Evolutionary conservation across 345 rosid genomes (phyloP), one percentile per base, ranked within the genome.

Genomic region (Ceriops tagal): DNA sequence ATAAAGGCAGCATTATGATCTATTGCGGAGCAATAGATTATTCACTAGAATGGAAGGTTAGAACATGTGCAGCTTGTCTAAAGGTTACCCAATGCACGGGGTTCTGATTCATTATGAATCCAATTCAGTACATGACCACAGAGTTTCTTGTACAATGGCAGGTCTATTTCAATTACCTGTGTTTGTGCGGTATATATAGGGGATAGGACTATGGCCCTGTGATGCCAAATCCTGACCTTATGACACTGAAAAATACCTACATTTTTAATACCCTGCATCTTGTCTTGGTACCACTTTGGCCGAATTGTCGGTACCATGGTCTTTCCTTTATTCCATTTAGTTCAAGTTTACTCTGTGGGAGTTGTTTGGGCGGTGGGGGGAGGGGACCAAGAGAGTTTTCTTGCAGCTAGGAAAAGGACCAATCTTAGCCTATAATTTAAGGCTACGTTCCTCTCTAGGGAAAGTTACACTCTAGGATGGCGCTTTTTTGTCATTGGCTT

Each of bases 21-120:
- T 43, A 57, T 20, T 6, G n/a, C 21, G 46, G 2, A 3, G 27
- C 26, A 3, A 53, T 37, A 15, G 62, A 53, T 53, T 21, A 62
- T 71, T 62, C 67, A 71, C 31, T 26, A 20, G 39, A 71, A 62
- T 53, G 37, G 62, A 62, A 71, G 62, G 62, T 15, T 8, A 35
- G 27, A 27, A 60, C 74, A 71, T 55, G 61, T 53, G 55, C 18
- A 0, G 16, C 5, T 53, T 26, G 55, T 27, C 20, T 4, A 24
- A n/a, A 62, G 16, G 27, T 7, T 7, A 22, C 58, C 11, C 52
- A 34, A 18, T 28, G 11, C 3, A 32, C 6, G 13, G 10, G 10
- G 67, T 26, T 68, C 62, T 16, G 1, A 24, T 27, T 22, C 15
- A 53, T 24, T 53, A 61, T 7, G 22, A 18, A 28, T 21, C 65